Evolutionary conservation across 2,329 filamentous ascomycete species (phyloP), one percentile per base, ranked within the genome.

Genomic region (Exophiala calicioides): DNA sequence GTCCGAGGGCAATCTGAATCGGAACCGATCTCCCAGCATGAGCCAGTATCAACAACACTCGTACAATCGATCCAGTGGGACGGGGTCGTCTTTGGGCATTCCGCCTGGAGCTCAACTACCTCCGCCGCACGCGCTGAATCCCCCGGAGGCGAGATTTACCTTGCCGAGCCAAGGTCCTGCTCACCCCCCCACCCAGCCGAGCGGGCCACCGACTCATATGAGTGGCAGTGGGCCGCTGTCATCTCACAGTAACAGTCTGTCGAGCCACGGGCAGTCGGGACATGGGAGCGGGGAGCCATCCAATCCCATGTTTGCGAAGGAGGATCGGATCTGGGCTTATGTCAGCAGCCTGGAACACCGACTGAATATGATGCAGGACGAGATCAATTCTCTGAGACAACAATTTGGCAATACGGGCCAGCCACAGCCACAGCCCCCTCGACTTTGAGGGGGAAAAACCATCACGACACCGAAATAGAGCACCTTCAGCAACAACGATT

Each of bases 1-100:
- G 41, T 47, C 62, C 4, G 68, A 71, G n/a, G 53, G 56, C 13
- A 57, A 53, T 44, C 50, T 66, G 41, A 64, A 66, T 37, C 59
- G 67, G 27, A 70, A 72, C 53, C 68, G 70, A 48, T 75, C 72
- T 5, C 71, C 72, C 5, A 64, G 67, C 36, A 60, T 71, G 46
- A 62, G 64, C 40, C 65, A 71, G 21, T 69, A 70, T 47, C 68
- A 68, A 37, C 70, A 70, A 41, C 57, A 56, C 32, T 57, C 57
- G n/a, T 61, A 53, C 32, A 51, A 56, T 47, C 57, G 60, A 24
- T 27, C 50, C 5, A 58, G 54, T 33, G 56, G 37, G 23, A 48
- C 47, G 7, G 47, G 50, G 6, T 53, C 55, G 10, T 50, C 52
- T 18, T 46, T 70, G 44, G 62, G 64, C 40, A 58, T 71, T 18